A percentile compares a stretch with the other conserved stretches of the same genome.
Conservation (phyloP, 139 green algal genomes). For the Coelastrella sp. region DNA sequence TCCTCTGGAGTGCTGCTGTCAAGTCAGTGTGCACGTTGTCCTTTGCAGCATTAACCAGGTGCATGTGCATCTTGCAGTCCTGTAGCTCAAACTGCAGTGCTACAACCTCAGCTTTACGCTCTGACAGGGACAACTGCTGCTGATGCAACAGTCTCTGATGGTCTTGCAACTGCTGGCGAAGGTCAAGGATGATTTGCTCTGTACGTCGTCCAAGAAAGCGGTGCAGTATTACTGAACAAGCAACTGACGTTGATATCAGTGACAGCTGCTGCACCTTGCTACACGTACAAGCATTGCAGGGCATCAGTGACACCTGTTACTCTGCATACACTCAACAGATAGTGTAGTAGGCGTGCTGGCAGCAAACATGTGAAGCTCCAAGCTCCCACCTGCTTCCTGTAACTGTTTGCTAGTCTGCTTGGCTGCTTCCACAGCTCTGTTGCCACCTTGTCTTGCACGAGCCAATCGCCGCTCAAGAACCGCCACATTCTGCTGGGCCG, state of each 20-base stretch:
- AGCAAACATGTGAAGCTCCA: neutral
- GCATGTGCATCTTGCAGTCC: neutral
- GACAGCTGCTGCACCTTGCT: too few species aligned
- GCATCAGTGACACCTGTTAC: too few species aligned
- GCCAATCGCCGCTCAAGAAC: neutral
- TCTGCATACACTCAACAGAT: neutral
- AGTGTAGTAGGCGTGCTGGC: too few species aligned
- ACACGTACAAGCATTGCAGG: too few species aligned
- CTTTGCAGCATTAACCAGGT: neutral
- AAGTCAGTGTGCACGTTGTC: constrained; percentile 10
- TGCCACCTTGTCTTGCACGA: neutral
- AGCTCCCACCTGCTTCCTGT: neutral
- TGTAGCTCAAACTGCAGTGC: constrained; percentile 25
- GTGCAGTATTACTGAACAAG: neutral
- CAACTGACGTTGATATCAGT: too few species aligned
- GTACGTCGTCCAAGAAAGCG: neutral
- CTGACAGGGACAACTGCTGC: neutral
- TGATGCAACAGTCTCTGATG: neutral
- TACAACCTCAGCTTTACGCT: neutral
- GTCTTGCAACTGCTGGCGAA: neutral
- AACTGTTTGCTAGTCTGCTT: neutral
- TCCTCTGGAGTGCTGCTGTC: neutral
- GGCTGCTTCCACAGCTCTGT: neutral
- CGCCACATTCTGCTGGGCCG: neutral
- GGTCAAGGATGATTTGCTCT: neutral